Percentiles rank a stretch among this genome's conserved stretches.
phyloP scores from a whole-genome alignment of 768 basidiomycete genomes.

The Crepidotus variabilis region DNA sequence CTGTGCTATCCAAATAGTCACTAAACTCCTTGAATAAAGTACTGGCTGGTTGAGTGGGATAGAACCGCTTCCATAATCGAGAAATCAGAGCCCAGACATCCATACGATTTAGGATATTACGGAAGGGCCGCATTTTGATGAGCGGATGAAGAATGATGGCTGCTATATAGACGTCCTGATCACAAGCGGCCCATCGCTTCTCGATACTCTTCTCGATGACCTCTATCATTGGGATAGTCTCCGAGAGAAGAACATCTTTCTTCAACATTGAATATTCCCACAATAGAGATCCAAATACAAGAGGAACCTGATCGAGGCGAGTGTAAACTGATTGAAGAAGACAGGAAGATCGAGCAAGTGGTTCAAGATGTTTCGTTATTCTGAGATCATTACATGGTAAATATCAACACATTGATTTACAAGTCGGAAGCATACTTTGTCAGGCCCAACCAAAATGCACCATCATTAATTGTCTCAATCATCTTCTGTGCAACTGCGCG shows the following conservation, averaged over 20 bases:
- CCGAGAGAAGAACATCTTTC: constrained; percentile 1
- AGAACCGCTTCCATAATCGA: neutral
- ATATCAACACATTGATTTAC: neutral
- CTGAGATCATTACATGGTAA: constrained; percentile 3
- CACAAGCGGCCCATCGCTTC: constrained; percentile 25
- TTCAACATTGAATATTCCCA: constrained; percentile 15
- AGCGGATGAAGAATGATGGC: constrained; percentile 31
- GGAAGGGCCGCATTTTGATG: constrained; percentile 1
- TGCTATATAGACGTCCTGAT: constrained; percentile 32
- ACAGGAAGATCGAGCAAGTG: constrained; percentile 34
- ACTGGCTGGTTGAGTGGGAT: neutral
- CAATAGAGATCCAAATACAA: constrained; percentile 27
- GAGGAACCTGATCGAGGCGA: constrained; percentile 28
- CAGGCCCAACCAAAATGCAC: constrained; percentile 20
- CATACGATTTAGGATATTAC: neutral
- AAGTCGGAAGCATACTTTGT: constrained; percentile 15
- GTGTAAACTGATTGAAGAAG: constrained; percentile 24
- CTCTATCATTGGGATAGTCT: constrained; percentile 6
- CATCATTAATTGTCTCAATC: constrained; percentile 11
- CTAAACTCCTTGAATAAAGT: neutral
- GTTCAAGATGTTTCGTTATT: constrained; percentile 23
- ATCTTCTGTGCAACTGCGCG: constrained; percentile 20
- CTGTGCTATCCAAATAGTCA: neutral
- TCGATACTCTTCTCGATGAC: constrained; percentile 27
- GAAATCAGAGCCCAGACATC: neutral